Base-by-base conservation (phyloP, 768 basidiomycete species). In the Calvatia gigantea region DNA sequence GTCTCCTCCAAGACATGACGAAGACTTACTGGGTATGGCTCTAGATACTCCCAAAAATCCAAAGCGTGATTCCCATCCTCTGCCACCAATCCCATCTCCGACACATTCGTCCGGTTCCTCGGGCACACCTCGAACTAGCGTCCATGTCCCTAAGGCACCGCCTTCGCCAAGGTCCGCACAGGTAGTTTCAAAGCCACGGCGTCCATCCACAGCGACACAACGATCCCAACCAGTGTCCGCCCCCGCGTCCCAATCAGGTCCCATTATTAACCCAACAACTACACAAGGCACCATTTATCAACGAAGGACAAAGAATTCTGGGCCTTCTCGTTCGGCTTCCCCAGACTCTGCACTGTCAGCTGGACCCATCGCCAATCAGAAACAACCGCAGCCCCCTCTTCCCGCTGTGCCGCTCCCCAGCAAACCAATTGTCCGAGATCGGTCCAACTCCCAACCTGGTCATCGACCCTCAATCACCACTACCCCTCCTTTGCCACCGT, bases 391-490 rank as follows among this genome's bases (percentile, higher is more conserved):
- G 51, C 61, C 61, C 35, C 61, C 61, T 31, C 76, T 76, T 29
- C 79, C 78, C 27, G 67, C 73, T 31, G 73, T 62, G 57, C 72
- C 74, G 32, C 65, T 69, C 51, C 62, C 56, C 37, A 66, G 65
- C 35, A 64, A 68, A 25, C 67, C 75, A 1, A 66, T 65, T 28
- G 74, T 75, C 19, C 80, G 91, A 56, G 78, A 64, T 54, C 81
- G 91, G 44, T 87, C 91, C 32, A 82, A 81, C 11, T 91, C 91
- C 35, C 91, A 92, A 60, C 89, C 91, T 39, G 86, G 84, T 25
- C 79, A 87, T 54, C 75, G 87, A 54, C 87, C 88, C 23, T 82
- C 86, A 12, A 58, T 83, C 28, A 67, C 75, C 32, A 75, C 78
- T 59, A 77, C 46, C 73, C 85, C 81, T 11, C 85, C 82, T 17